Percentiles rank a stretch among this genome's conserved stretches.
Conservation (phyloP, 2,329 filamentous ascomycete species). For the Neofusicoccum umdonicola region DNA sequence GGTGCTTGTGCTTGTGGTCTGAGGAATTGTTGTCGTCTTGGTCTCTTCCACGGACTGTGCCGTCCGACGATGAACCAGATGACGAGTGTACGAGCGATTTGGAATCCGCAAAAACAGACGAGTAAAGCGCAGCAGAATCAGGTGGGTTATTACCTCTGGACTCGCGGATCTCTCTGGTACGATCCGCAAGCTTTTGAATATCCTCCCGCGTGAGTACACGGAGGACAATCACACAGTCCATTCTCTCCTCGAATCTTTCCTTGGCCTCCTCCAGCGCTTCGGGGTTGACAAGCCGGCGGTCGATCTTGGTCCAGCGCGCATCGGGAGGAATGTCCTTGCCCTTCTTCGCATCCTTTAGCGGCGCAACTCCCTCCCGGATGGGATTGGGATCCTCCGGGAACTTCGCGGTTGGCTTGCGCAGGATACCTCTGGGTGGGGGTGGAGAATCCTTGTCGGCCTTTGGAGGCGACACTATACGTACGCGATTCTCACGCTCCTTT, state of each 20-base stretch:
- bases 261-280: constrained; percentile 82
- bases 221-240: constrained; percentile 90
- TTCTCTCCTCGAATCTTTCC: constrained; percentile 86
- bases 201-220: constrained; percentile 84
- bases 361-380: constrained; percentile 84
- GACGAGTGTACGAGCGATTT: constrained; percentile 3
- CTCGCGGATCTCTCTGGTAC: constrained; percentile 75
- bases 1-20: not conserved
- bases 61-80: not conserved
- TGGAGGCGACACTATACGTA: constrained; percentile 67
- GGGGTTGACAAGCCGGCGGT: constrained; percentile 82
- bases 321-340: constrained; percentile 66
- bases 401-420: constrained; percentile 75
- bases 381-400: constrained; percentile 87
- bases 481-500: constrained; percentile 28
- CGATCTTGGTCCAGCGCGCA: constrained; percentile 92
- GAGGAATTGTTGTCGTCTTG: not conserved
- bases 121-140: constrained; percentile 11
- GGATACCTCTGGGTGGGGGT: constrained; percentile 71
- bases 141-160: constrained; percentile 41
- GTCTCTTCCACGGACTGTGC: not conserved
- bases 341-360: constrained; percentile 82
- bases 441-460: constrained; percentile 62
- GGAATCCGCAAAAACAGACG: not conserved
- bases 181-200: constrained; percentile 80